These are phyloP conservation scores for Sporothrix mexicana DNA, from an alignment of 2,329 filamentous ascomycete species.

Conservation along the genomic window DNA sequence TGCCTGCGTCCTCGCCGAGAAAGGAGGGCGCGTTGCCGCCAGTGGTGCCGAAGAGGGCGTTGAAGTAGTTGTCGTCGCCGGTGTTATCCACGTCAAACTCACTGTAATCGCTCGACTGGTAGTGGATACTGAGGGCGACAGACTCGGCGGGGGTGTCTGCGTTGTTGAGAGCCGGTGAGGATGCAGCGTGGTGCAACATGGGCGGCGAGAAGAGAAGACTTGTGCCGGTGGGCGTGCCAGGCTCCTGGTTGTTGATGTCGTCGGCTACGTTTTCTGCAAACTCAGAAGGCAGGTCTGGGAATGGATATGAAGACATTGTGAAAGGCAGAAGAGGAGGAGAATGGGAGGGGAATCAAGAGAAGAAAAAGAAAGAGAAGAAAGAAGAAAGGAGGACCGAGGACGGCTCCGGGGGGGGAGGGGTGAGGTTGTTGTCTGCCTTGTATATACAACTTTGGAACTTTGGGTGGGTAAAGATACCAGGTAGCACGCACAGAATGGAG, in stretches of 20 bases:
- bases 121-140: slow-evolving; percentile 52
- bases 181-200: slow-evolving; percentile 49
- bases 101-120: slow-evolving; percentile 56
- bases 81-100: slow-evolving; percentile 47
- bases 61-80: slow-evolving; percentile 48
- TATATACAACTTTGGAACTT: slow-evolving; percentile 25
- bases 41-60: slow-evolving; percentile 55
- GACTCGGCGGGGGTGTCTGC: slow-evolving; percentile 59
- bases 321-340: slow-evolving; percentile 26
- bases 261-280: slow-evolving; percentile 38
- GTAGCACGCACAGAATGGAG: slow-evolving; percentile 24
- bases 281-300: slow-evolving; percentile 41
- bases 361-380: slow-evolving; percentile 19
- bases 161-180: slow-evolving; percentile 49
- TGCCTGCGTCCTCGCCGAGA: slow-evolving; percentile 46
- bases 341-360: slow-evolving; percentile 26
- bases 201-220: slow-evolving; percentile 49
- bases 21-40: slow-evolving; percentile 54
- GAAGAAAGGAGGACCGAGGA: slow-evolving; percentile 7
- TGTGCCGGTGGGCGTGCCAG: slow-evolving; percentile 39
- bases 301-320: slow-evolving; percentile 44
- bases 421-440: slow-evolving; percentile 28
- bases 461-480: slow-evolving; percentile 26
- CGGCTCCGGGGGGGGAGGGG: slow-evolving; percentile 2
- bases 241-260: slow-evolving; percentile 28